Evolutionary conservation across 768 basidiomycete species (phyloP), one percentile per base, ranked within the genome.

Genomic region (Lyophyllum decastes): DNA sequence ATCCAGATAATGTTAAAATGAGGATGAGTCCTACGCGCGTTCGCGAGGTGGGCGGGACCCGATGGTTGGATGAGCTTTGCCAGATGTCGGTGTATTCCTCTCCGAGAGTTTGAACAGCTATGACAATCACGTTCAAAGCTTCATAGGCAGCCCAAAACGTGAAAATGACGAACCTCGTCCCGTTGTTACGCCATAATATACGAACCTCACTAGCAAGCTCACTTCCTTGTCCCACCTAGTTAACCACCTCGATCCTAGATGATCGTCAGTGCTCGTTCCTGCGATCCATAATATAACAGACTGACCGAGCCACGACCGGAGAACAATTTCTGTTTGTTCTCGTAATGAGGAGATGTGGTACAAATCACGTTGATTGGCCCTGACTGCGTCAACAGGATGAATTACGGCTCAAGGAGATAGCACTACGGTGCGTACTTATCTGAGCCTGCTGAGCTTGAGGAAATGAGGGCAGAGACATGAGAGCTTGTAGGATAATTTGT

Each of bases 61-160:
- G 63, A 30, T 69, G 55, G 26, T 14, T n/a, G n/a, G 26, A 48
- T 19, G 68, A 73, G 26, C 69, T 72, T 61, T 87, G 84, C 89
- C 92, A 91, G 33, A 90, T 86, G 64, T 89, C 88, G 0, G 91
- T 93, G 64, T 95, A 95, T 67, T 95, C 93, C 70, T 95, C 93
- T n/a, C 93, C 93, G 0, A 94, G 78, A 4, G 89, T 93, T 71
- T 94, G 92, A 10, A 80, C 81, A 16, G 87, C 92, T 94, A 58
- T 52, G 19, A 43, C 58, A 9, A 26, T 11, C 14, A 21, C 3
- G 6, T 30, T 27, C 16, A n/a, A 25, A 19, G 30, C 30, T 44
- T 26, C n/a, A 17, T n/a, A 55, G 48, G 33, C 51, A 25, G 46
- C 8, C 26, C 22, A 8, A 38, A 41, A 38, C n/a, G 19, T 8